These are phyloP conservation scores for Pyricularia sp. DNA, from an alignment of 2,329 filamentous ascomycete genomes.

Conservation along the genomic window DNA sequence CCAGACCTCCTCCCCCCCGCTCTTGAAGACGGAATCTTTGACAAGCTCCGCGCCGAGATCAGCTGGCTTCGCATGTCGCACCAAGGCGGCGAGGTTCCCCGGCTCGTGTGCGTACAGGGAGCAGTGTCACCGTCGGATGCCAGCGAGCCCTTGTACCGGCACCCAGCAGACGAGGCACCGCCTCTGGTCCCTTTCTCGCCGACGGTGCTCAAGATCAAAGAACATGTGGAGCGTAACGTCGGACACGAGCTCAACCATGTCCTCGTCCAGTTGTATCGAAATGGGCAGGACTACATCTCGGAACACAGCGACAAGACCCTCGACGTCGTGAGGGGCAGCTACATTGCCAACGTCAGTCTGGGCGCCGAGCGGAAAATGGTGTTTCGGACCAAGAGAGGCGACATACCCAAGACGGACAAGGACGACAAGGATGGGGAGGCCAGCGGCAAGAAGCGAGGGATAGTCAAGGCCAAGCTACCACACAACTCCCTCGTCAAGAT, in stretches of 20 bases:
- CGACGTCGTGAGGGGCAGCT: constrained; percentile 73
- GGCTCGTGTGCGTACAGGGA: constrained; percentile 85
- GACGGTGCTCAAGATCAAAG: constrained; percentile 59
- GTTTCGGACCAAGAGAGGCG: constrained; percentile 68
- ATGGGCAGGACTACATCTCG: constrained; percentile 81
- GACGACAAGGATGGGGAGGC: constrained; percentile 15
- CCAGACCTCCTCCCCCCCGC: constrained; percentile 55
- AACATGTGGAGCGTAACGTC: constrained; percentile 59
- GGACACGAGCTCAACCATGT: constrained; percentile 84
- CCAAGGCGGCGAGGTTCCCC: constrained; percentile 81
- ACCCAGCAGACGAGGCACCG: constrained; percentile 82
- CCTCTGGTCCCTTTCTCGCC: constrained; percentile 67
- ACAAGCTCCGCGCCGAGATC: constrained; percentile 63
- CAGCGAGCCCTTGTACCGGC: constrained; percentile 82
- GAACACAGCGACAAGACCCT: constrained; percentile 97
- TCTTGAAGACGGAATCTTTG: constrained; percentile 54
- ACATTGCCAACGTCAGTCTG: constrained; percentile 88
- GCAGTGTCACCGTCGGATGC: constrained; percentile 52
- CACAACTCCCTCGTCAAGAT: constrained; percentile 86
- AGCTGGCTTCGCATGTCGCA: constrained; percentile 90
- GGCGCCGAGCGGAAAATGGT: constrained; percentile 87
- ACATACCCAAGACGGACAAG: constrained; percentile 22
- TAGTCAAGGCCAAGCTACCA: constrained; percentile 63
- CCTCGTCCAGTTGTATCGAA: constrained; percentile 87
- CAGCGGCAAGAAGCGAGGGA: constrained; percentile 34